A percentile compares a stretch with the other conserved stretches of the same genome.
Evolutionary conservation across 129 eudicot species (phyloP).

Genomic region (Pittosporum tobira): DNA sequence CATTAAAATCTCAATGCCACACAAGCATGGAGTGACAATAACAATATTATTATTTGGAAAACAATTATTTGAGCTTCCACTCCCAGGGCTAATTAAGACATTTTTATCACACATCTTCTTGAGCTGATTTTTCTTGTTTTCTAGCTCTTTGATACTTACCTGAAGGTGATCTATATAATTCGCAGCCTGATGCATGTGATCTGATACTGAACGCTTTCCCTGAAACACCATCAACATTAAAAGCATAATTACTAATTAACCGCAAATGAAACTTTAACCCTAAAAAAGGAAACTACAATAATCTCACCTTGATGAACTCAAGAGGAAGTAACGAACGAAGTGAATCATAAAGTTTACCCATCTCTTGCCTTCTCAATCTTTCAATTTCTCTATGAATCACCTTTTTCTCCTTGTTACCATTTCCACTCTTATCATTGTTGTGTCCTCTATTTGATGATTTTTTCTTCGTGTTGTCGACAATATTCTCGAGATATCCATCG

Average conservation of each 20-base stretch:
- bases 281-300: background rate
- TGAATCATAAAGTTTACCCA: constrained; percentile 36
- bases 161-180: constrained; percentile 28
- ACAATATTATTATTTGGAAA: constrained; percentile 4
- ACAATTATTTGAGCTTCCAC: background rate
- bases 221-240: constrained; percentile 1
- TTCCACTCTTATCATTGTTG: background rate
- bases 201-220: constrained; percentile 49
- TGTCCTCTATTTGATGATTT: background rate
- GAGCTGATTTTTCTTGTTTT: constrained; percentile 24
- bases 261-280: too few species aligned
- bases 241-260: background rate
- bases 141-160: constrained; percentile 16
- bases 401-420: constrained; percentile 12
- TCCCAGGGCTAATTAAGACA: background rate
- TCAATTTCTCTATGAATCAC: constrained; percentile 33
- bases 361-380: constrained; percentile 32
- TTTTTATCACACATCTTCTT: too few species aligned
- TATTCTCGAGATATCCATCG: too few species aligned
- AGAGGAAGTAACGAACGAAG: constrained; percentile 34
- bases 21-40: constrained; percentile 6
- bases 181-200: constrained; percentile 34
- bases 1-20: constrained; percentile 27
- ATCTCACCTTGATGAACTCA: constrained; percentile 25
- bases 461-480: too few species aligned